phyloP scores from a whole-genome alignment of 768 basidiomycete species.

The Aureoboletus auriporus region DNA sequence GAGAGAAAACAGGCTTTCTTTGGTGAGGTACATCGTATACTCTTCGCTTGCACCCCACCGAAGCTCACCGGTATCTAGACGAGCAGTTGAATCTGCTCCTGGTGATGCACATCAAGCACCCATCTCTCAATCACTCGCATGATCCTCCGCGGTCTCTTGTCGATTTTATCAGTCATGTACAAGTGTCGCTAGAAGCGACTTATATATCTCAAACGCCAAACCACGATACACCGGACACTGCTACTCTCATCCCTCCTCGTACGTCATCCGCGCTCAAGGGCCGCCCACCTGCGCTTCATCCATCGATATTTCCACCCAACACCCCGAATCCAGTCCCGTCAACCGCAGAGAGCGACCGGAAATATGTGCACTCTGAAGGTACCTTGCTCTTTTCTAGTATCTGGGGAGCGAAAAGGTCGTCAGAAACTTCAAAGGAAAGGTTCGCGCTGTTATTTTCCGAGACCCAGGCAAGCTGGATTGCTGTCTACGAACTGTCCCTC shows the following conservation, averaged over 20 bases:
- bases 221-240: conserved; percentile 35
- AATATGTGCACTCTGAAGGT: conserved; percentile 78
- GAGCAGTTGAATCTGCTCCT: conserved; percentile 52
- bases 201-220: conserved; percentile 57
- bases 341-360: conserved; percentile 65
- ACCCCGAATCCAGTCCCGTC: conserved; percentile 85
- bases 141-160: conserved; percentile 41
- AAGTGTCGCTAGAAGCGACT: conserved; percentile 77
- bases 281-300: conserved; percentile 38
- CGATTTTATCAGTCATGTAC: conserved; percentile 61
- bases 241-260: conserved; percentile 49
- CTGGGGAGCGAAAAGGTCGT: conserved; percentile 60
- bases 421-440: conserved; percentile 45
- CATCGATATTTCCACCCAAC: conserved; percentile 72
- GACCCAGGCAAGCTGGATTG: conserved; percentile 63
- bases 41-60: conserved; percentile 6
- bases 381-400: conserved; percentile 64
- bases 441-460: conserved; percentile 69
- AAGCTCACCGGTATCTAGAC: conserved; percentile 35
- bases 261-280: conserved; percentile 42
- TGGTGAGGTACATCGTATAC: conserved; percentile 43
- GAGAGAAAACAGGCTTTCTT: conserved; percentile 73
- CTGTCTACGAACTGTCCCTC: conserved; percentile 72
- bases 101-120: conserved; percentile 32
- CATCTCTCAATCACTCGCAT: conserved; percentile 27